Evolutionary conservation across 177 flowering plant species (phyloP), one percentile per base, ranked within the genome.

Genomic region (Vitis hybrid): DNA sequence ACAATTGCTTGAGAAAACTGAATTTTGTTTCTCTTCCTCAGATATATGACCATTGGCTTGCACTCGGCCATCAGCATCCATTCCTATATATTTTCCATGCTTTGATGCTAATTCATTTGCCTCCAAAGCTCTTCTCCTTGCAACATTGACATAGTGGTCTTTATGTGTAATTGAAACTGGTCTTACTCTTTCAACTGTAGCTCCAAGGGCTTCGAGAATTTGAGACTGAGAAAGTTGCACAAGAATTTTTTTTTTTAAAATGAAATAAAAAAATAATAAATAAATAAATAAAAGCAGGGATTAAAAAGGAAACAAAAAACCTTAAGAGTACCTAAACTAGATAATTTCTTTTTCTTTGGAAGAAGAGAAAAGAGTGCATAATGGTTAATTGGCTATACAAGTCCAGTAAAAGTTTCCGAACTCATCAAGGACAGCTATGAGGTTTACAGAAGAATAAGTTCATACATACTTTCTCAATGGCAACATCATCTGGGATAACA

Each of bases 401-500:
- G 17, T 14, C 17, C 17, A 15, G 8, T 17, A 55, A 55, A 17
- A 55, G 58, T 14, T 55, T 55, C 58, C 17, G 4, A 15, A 55
- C 58, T 17, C 58, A 14, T 5, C 20, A 14, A 55, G 17, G 20
- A 14, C n/a, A 4, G 7, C 58, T 17, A 55, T 55, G 18, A 14
- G 17, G 17, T 13, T 55, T 15, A 33, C 5, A 31, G n/a, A 9
- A 12, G 38, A 18, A 15, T 28, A 49, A 44, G 18, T 67, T 2
- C 13, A 62, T 18, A 67, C 70, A 60, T 77, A 93, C 99, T 88
- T 95, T 95, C 79, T 95, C 99, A 72, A 92, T 84, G 51, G 99
- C 99, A 80, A 66, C 99, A 77, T 95, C 99, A 88, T 95, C 99
- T 15, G 99, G 99, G 67, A 95, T 95, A 72, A 95, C 99, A 10